Evolutionary conservation across 352 stramenopile genomes (phyloP).

Genomic region (Albugo candida): DNA sequence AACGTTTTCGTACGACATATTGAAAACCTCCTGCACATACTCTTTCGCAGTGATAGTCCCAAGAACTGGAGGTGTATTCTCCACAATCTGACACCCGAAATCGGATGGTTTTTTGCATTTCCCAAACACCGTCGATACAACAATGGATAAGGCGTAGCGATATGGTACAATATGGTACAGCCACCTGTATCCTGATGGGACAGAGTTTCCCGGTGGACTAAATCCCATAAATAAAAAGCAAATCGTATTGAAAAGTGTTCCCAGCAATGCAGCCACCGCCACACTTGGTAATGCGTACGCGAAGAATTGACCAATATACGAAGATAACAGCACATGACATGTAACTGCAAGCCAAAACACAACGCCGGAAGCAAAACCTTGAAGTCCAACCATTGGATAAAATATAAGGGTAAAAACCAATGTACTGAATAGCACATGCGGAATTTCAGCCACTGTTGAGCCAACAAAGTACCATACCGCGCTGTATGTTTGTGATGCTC

Average conservation of each 20-base stretch:
- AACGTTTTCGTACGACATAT: neutral
- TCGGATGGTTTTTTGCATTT: slow-evolving; percentile 10
- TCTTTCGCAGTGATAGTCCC: neutral
- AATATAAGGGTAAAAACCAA: slow-evolving; percentile 33
- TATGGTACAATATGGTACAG: slow-evolving; percentile 27
- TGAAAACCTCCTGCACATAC: neutral
- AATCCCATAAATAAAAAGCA: slow-evolving; percentile 37
- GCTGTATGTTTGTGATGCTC: slow-evolving; percentile 65
- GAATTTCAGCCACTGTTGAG: slow-evolving; percentile 62
- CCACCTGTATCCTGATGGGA: slow-evolving; percentile 33
- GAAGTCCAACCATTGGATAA: slow-evolving; percentile 34
- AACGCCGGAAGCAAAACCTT: slow-evolving; percentile 17
- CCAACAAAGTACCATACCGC: slow-evolving; percentile 42
- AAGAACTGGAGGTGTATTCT: neutral
- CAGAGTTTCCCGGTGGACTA: slow-evolving; percentile 23
- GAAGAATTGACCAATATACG: slow-evolving; percentile 28
- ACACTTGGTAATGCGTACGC: slow-evolving; percentile 23
- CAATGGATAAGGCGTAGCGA: slow-evolving; percentile 23
- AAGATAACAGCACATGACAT: slow-evolving; percentile 24
- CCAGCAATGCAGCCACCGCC: slow-evolving; percentile 16
- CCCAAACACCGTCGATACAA: slow-evolving; percentile 18
- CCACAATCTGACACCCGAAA: neutral
- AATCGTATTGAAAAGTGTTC: slow-evolving; percentile 21
- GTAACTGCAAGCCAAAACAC: slow-evolving; percentile 32
- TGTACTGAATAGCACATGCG: slow-evolving; percentile 25